A percentile compares a stretch with the other conserved stretches of the same genome.
Evolutionary conservation across 2,329 filamentous ascomycete genomes (phyloP).

Genomic region (Penicillium sp.): DNA sequence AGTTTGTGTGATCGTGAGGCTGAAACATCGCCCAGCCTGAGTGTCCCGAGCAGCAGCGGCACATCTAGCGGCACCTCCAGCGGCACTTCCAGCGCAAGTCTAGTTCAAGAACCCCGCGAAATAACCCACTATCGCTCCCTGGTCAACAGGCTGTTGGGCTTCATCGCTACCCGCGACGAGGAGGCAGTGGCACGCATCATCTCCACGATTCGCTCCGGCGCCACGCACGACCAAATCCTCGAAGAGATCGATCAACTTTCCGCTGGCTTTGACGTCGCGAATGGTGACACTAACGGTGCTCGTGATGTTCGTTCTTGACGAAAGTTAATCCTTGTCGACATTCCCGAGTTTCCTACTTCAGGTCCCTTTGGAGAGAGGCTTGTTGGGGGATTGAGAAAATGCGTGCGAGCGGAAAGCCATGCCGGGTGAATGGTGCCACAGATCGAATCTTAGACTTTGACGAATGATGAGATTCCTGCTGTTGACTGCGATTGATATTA

Average conservation of each 20-base stretch:
- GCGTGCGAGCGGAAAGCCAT: background rate
- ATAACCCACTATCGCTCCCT: slow-evolving; percentile 27
- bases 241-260: slow-evolving; percentile 16
- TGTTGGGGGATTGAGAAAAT: background rate
- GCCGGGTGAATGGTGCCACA: background rate
- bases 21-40: background rate
- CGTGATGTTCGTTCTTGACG: background rate
- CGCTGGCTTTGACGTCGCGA: background rate
- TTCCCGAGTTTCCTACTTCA: background rate
- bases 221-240: slow-evolving; percentile 28
- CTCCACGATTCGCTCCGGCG: slow-evolving; percentile 29
- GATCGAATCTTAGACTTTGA: background rate
- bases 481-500: background rate
- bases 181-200: slow-evolving; percentile 25
- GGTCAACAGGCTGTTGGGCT: slow-evolving; percentile 24
- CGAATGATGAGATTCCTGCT: background rate
- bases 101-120: background rate
- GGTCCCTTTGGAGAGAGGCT: background rate
- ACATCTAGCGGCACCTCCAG: background rate
- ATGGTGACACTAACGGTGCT: background rate
- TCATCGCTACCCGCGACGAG: slow-evolving; percentile 25
- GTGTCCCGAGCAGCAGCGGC: background rate
- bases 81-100: background rate
- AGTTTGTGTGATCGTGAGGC: background rate
- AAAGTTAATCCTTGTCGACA: background rate